phyloP scores from a whole-genome alignment of 768 basidiomycete genomes.

The Trametopsis cervina region DNA sequence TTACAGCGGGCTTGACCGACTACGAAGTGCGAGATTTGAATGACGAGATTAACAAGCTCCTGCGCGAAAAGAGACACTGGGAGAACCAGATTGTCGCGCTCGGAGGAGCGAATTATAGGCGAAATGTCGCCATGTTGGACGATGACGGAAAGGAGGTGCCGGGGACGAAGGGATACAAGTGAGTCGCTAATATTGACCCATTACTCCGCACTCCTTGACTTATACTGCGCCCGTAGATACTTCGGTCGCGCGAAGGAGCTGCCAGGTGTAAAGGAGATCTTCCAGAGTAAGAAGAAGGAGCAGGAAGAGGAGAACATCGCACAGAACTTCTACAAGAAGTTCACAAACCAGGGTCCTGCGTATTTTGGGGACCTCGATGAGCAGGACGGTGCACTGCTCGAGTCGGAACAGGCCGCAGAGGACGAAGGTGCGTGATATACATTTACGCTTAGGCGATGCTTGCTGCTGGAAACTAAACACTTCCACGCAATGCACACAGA shows the following conservation, averaged over 20 bases:
- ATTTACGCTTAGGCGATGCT: neutral
- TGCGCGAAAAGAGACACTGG: conserved; percentile 96
- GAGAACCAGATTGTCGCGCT: conserved; percentile 96
- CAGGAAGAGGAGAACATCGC: conserved; percentile 85
- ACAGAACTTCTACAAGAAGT: conserved; percentile 76
- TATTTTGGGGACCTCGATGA: conserved; percentile 96
- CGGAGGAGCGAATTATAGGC: conserved; percentile 92
- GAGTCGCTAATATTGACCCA: too few species aligned
- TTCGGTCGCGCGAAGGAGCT: conserved; percentile 96
- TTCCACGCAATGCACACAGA: conserved; percentile 31
- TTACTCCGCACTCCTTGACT: too few species aligned
- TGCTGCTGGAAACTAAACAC: neutral
- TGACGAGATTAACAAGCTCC: conserved; percentile 93
- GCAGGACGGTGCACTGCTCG: conserved; percentile 53
- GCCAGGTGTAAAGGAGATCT: conserved; percentile 94
- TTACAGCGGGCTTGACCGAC: conserved; percentile 89
- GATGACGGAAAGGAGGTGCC: conserved; percentile 96
- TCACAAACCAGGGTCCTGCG: conserved; percentile 75
- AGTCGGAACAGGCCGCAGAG: conserved; percentile 67
- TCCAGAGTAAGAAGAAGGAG: conserved; percentile 77
- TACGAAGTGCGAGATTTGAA: conserved; percentile 96
- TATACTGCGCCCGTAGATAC: too few species aligned
- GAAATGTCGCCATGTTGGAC: conserved; percentile 91
- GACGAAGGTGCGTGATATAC: conserved; percentile 50
- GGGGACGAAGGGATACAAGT: conserved; percentile 98